Evolutionary conservation across 352 stramenopile genomes (phyloP), one percentile per base, ranked within the genome.

Genomic region (Phytophthora palmivora): DNA sequence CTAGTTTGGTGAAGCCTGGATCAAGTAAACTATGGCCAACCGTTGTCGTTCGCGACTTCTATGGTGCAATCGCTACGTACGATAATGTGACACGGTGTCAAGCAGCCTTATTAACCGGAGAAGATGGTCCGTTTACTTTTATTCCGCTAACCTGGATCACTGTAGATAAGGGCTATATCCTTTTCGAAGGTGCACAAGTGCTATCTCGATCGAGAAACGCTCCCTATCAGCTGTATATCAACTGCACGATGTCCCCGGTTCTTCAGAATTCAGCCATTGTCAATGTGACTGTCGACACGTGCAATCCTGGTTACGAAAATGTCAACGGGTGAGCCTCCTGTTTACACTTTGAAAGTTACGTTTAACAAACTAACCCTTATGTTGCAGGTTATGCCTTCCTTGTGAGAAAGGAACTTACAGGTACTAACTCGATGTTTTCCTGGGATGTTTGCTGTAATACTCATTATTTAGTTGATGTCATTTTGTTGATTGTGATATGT

Each of bases 331-430:
- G 75, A 43, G 72, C 4, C 6, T 49, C 11, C 24, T n/a, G 14
- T 28, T 2, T 34, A 0, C 16, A 28, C 24, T 28, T 6, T 28
- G 24, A 28, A 28, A 3, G 3, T 28, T 28, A 28, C 6, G 24
- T 57, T 26, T n/a, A 41, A 6, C 7, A 30, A 12, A 42, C 47
- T 59, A 59, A 58, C 43, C 49, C 34, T 6, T 51, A 38, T 39
- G 2, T 55, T 9, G 22, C 54, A 89, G 78, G 0, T 41, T 72
- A 33, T 92, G 84, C 18, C 42, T 87, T 2, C 59, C 68, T 10
- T 92, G 84, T 50, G 72, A 78, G 42, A 88, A 89, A 50, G 78
- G 76, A 26, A 85, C 44, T 16, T 92, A 91, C 57, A 91, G 82
- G 82, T 91, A 70, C 33, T 15, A 49, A 6, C 0, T 6, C 24